Base-by-base conservation (phyloP, 495 filamentous ascomycete species). In the Alectoria sarmentosa region DNA sequence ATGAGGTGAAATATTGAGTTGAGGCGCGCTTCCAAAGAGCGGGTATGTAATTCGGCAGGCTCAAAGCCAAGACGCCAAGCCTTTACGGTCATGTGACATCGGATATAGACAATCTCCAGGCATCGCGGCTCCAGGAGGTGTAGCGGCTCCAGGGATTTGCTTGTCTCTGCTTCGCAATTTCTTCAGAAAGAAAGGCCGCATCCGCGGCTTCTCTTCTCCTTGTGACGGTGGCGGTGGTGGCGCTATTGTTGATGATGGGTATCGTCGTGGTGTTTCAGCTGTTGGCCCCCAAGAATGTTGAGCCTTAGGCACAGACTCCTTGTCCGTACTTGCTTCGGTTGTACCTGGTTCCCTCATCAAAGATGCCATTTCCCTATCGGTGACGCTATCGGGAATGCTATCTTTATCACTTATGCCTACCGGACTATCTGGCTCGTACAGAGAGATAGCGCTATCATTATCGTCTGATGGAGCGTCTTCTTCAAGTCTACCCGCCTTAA, bases 401-500 rank as follows among this genome's bases (percentile, higher is more conserved):
- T 3, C n/a, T 4, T n/a, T 9, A 26, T 23, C 60, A 26, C 9
- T 15, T 62, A 4, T 14, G 34, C 21, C 49, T 41, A 14, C 11
- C 19, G 14, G 23, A 23, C 13, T n/a, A 4, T 55, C 44, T 19
- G 37, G 37, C 52, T 21, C 30, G 17, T 19, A 30, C 10, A 9
- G 4, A 34, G 52, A 55, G 30, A 36, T 21, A n/a, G 17, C 30
- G 30, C 14, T 55, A 6, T 34, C 17, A 3, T 55, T 23, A 9
- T 55, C 32, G 32, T 41, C 61, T 14, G 44, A 56, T 3, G 60
- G 38, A 17, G 49, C 19, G 38, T 68, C 54, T 49, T 69, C 66
- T 30, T 69, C 61, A 39, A 69, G 39, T 21, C 26, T 21, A 19
- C 69, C 67, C 30, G 36, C 36, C 21, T 46, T 64, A 7, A 67